Evolutionary conservation across 192 early-diverging fungal genomes (phyloP).

Genomic region (Backusella tarrabulga): DNA sequence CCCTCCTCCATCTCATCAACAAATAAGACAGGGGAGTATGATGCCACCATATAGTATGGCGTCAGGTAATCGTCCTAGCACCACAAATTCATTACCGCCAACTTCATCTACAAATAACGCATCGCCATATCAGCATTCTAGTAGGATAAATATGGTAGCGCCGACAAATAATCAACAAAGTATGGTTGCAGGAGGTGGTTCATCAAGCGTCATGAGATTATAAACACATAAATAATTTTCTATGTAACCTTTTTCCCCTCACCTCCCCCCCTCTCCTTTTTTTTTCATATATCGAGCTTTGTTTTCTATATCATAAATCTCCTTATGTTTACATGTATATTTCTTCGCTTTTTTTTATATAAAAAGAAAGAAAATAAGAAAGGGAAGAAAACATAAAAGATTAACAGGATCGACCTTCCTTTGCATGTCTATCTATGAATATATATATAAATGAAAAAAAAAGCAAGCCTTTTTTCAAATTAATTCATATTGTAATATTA

Average conservation of each 20-base stretch:
- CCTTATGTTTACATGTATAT: background rate
- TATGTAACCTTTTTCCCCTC: background rate
- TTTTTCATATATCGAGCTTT: background rate
- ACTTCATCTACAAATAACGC: background rate
- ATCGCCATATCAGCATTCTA: background rate
- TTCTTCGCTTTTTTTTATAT: background rate
- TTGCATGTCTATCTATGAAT: background rate
- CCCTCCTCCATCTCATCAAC: background rate
- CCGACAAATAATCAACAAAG: conserved; percentile 10
- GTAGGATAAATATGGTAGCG: background rate
- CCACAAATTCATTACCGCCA: background rate
- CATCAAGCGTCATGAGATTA: conserved; percentile 15
- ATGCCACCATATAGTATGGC: background rate
- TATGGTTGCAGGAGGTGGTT: conserved; percentile 9
- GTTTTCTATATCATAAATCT: background rate
- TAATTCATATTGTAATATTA: background rate
- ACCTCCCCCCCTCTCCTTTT: background rate
- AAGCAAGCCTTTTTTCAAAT: background rate
- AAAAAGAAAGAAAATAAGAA: background rate
- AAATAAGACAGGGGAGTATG: background rate
- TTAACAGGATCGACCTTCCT: background rate
- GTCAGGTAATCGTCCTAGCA: background rate
- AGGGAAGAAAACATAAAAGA: background rate
- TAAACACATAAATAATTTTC: background rate
- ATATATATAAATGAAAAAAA: background rate